Conservation (phyloP, 805 yeast species). For the Hagleromyces aurorensis region DNA sequence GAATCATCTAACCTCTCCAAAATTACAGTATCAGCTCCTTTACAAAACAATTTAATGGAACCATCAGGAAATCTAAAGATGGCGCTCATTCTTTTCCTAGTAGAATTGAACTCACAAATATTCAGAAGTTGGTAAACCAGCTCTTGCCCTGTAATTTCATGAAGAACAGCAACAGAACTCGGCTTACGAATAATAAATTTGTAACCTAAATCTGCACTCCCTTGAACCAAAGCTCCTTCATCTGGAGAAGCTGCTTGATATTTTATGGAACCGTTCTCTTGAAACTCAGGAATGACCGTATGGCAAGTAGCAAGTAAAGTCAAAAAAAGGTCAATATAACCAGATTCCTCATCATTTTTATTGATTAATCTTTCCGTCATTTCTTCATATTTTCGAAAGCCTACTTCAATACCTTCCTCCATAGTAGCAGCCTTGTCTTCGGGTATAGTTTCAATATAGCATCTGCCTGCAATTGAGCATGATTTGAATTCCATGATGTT, state of each 20-base stretch:
- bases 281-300: constrained; percentile 90
- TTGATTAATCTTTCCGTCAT: constrained; percentile 41
- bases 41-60: constrained; percentile 74
- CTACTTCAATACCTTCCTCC: constrained; percentile 75
- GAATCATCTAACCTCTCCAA: constrained; percentile 67
- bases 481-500: constrained; percentile 95
- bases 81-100: constrained; percentile 96
- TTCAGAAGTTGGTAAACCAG: constrained; percentile 71
- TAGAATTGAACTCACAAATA: constrained; percentile 93
- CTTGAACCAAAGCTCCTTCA: constrained; percentile 97
- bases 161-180: constrained; percentile 60
- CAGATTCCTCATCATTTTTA: constrained; percentile 38
- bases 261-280: constrained; percentile 57
- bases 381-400: constrained; percentile 64
- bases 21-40: constrained; percentile 97
- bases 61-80: constrained; percentile 94
- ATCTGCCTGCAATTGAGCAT: constrained; percentile 86
- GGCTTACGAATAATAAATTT: constrained; percentile 82
- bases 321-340: constrained; percentile 63
- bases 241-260: constrained; percentile 99
- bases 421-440: constrained; percentile 74
- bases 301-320: constrained; percentile 87
- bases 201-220: constrained; percentile 86
- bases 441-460: constrained; percentile 83
- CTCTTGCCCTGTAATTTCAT: constrained; percentile 40